Evolutionary conservation across 2,329 filamentous ascomycete genomes (phyloP), one percentile per base, ranked within the genome.

Genomic region (Rhinocladiella mackenziei): DNA sequence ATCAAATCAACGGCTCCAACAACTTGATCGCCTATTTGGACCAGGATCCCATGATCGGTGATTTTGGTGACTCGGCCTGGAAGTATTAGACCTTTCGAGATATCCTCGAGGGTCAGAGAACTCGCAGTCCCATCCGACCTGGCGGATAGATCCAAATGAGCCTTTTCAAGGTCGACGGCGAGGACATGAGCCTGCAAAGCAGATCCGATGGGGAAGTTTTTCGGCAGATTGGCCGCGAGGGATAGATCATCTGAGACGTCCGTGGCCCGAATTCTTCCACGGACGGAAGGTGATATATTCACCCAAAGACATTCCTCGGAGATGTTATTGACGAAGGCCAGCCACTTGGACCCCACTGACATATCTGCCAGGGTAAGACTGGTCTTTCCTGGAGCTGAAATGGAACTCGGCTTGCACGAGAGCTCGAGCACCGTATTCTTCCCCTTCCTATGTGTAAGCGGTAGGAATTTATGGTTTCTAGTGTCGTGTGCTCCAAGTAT

Each of bases 241-340:
- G 88, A 85, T 34, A 94, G 70, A 62, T 97, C 89, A 58, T 95
- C 86, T 0, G 88, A 89, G 6, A 92, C 79, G 60, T 97, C 89
- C 63, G 92, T 80, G 50, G 84, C 77, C 41, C 81, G 80, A 43
- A 98, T 79, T 38, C 89, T 81, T 43, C 92, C 92, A 47, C 89
- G 83, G 11, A 98, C 81, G 39, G 84, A 87, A 5, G 92, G 89
- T 1, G 89, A 88, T 15, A 98, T 68, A 60, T 89, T 96, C 33
- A 94, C 84, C 91, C 92, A 97, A 15, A 95, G 74, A 60, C 78
- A 86, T 53, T 86, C 81, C 19, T 86, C 76, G 15, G 78, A 78
- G 50, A 91, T 74, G 60, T 96, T 97, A 73, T 97, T 98, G 61
- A 98, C 80, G 60, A 91, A 97, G 1, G 84, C 89, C 38, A 94